Evolutionary conservation across 1,284 basidiomycete species (phyloP).

Genomic region (Leccinum pachyderme): DNA sequence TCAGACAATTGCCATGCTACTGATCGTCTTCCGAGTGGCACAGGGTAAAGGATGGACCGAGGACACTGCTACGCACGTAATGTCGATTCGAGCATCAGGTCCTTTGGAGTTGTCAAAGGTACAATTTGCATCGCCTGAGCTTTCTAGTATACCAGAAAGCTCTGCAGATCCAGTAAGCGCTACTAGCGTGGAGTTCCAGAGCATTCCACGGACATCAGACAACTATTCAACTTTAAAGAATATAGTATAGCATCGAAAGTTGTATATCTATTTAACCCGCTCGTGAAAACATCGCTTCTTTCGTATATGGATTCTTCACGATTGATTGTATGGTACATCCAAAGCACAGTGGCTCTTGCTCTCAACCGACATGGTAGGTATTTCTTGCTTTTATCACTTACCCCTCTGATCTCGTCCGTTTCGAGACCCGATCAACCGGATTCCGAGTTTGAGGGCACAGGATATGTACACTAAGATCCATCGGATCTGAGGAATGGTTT

Average conservation of each 20-base stretch:
- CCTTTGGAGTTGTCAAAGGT: not conserved
- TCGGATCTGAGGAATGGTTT: too few relatives aligned
- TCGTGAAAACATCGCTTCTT: not conserved
- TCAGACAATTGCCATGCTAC: conserved; percentile 19
- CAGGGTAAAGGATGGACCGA: conserved; percentile 28
- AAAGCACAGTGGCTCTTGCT: not conserved
- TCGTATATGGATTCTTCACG: not conserved
- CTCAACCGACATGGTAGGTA: not conserved
- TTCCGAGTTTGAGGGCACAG: too few relatives aligned
- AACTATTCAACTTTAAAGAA: not conserved
- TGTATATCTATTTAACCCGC: not conserved
- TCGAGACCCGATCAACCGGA: too few relatives aligned
- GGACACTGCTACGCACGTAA: conserved; percentile 8
- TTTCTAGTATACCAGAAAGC: not conserved
- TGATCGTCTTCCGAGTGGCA: conserved; percentile 28
- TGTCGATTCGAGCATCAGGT: not conserved
- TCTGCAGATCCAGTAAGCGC: not conserved
- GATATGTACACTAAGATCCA: too few relatives aligned
- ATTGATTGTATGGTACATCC: not conserved
- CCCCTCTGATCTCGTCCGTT: too few relatives aligned
- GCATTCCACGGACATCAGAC: not conserved
- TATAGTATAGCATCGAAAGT: not conserved
- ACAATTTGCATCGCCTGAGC: not conserved
- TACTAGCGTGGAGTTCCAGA: not conserved
- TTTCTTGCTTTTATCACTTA: not conserved